phyloP scores from a whole-genome alignment of 2,329 filamentous ascomycete genomes.

The Exserohilum rostratum region DNA sequence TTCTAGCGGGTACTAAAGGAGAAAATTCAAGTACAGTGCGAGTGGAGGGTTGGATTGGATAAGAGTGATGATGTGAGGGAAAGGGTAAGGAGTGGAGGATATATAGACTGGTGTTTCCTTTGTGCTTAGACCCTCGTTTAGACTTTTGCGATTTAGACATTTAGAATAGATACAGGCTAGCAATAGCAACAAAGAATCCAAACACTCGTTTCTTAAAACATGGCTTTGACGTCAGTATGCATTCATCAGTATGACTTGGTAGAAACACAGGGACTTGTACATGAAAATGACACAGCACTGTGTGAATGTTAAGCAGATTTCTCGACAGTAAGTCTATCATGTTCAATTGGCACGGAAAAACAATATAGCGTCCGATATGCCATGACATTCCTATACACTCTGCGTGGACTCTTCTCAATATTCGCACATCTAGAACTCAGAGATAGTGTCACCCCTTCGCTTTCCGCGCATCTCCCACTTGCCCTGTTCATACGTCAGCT shows the following conservation, averaged over 20 bases:
- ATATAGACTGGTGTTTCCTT: conserved; percentile 1
- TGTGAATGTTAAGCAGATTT: not conserved
- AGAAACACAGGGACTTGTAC: not conserved
- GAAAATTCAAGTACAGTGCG: accelerated
- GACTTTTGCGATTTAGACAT: not conserved
- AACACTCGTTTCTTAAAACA: not conserved
- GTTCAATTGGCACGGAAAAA: not conserved
- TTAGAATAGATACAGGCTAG: not conserved
- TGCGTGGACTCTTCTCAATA: not conserved
- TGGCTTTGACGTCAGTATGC: not conserved
- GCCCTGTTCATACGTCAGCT: conserved; percentile 63
- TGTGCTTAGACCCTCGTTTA: conserved; percentile 4
- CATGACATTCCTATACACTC: conserved; percentile 21
- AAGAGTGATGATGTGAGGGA: no score
- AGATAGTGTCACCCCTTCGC: conserved; percentile 82
- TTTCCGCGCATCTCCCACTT: conserved; percentile 86
- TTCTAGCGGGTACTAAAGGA: not conserved
- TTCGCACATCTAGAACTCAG: conserved; percentile 67
- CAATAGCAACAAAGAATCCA: not conserved
- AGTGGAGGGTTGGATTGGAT: no score
- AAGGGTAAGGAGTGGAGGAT: not conserved
- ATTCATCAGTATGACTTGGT: not conserved
- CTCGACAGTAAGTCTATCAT: not conserved
- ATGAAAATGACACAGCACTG: not conserved
- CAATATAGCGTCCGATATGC: not conserved